Conservation (phyloP, 2,329 filamentous ascomycete species). For the Thelonectria olida region DNA sequence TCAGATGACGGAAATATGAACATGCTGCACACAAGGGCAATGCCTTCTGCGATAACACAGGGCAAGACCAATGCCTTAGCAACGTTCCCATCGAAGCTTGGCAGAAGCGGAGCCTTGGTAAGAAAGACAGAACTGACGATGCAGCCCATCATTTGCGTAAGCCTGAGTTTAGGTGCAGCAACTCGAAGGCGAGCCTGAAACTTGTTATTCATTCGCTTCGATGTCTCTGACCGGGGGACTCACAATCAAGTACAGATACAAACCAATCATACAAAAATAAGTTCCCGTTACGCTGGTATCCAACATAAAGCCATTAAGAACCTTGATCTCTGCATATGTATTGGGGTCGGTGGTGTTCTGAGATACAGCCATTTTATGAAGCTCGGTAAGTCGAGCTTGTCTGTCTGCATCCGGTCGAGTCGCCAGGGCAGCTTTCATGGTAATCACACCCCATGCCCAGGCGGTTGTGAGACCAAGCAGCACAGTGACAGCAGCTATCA, state of each 20-base stretch:
- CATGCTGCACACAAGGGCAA: slow-evolving; percentile 54
- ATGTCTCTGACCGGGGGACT: background rate
- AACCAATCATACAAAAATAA: slow-evolving; percentile 30
- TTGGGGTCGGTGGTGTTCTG: slow-evolving; percentile 29
- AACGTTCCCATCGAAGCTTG: slow-evolving; percentile 51
- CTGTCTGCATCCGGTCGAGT: slow-evolving; percentile 26
- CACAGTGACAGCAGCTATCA: slow-evolving; percentile 23
- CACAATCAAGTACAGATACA: slow-evolving; percentile 26
- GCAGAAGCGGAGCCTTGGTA: slow-evolving; percentile 52
- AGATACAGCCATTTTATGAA: slow-evolving; percentile 18
- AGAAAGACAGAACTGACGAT: slow-evolving; percentile 58
- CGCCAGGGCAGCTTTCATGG: slow-evolving; percentile 32
- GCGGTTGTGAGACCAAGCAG: slow-evolving; percentile 21
- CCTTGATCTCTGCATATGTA: slow-evolving; percentile 19
- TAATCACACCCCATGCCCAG: slow-evolving; percentile 31
- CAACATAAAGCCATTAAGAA: slow-evolving; percentile 30
- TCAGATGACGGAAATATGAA: slow-evolving; percentile 61
- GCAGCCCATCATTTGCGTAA: slow-evolving; percentile 56
- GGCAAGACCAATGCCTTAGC: slow-evolving; percentile 39
- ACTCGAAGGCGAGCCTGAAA: slow-evolving; percentile 51
- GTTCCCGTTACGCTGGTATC: slow-evolving; percentile 26
- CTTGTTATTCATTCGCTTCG: background rate
- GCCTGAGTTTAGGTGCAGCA: slow-evolving; percentile 54
- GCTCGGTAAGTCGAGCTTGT: slow-evolving; percentile 15
- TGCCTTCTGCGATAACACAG: slow-evolving; percentile 53